Percentiles rank a stretch among this genome's conserved stretches.
These are phyloP conservation scores for Helminthosporium solani DNA, from an alignment of 2,329 filamentous ascomycete species.

Conservation along the genomic window DNA sequence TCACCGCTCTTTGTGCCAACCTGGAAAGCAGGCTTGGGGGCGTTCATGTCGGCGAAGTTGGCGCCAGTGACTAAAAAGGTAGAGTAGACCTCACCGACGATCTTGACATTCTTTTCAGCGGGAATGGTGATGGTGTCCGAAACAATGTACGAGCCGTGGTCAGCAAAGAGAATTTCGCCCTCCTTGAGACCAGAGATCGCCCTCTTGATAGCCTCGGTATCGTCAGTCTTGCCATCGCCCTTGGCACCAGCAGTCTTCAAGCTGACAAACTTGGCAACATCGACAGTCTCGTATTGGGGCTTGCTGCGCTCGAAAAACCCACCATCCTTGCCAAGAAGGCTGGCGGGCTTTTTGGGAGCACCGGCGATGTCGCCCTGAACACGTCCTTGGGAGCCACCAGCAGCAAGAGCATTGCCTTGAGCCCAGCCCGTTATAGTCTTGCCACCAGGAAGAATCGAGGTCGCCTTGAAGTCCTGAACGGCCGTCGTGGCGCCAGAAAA, in stretches of 20 bases:
- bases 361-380: slow-evolving; percentile 57
- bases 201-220: slow-evolving; percentile 80
- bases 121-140: slow-evolving; percentile 61
- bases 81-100: slow-evolving; percentile 90
- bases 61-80: slow-evolving; percentile 79
- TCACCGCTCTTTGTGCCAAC: slow-evolving; percentile 73
- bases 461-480: slow-evolving; percentile 60
- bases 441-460: slow-evolving; percentile 68
- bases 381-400: slow-evolving; percentile 43
- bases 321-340: slow-evolving; percentile 66
- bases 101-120: slow-evolving; percentile 69
- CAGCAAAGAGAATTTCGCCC: slow-evolving; percentile 64
- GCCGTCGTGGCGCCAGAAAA: slow-evolving; percentile 69
- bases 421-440: slow-evolving; percentile 69
- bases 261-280: slow-evolving; percentile 72
- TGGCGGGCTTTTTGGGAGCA: slow-evolving; percentile 62
- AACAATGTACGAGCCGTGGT: slow-evolving; percentile 64
- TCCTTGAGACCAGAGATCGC: slow-evolving; percentile 67
- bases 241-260: slow-evolving; percentile 80
- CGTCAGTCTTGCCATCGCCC: slow-evolving; percentile 85
- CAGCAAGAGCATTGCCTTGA: slow-evolving; percentile 74
- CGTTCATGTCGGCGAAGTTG: slow-evolving; percentile 70
- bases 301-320: slow-evolving; percentile 80
- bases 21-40: slow-evolving; percentile 82
- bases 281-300: slow-evolving; percentile 77